Base-by-base conservation (phyloP, 1,284 basidiomycete genomes). In the Apiotrichum montevideense region DNA sequence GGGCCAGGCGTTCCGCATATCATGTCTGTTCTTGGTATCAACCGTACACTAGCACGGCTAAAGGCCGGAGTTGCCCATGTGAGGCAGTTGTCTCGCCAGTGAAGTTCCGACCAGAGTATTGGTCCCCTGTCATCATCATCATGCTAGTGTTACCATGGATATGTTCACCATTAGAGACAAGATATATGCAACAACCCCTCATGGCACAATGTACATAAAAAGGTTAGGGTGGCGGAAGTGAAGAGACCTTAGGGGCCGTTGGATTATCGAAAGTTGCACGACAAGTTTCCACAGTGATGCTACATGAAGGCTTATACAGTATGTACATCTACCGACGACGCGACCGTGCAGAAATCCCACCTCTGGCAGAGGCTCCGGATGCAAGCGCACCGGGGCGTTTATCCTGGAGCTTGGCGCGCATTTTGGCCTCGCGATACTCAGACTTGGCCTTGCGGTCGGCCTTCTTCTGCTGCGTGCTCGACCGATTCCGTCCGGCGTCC, bases 1-100 rank as follows among this genome's bases (percentile, higher is more conserved):
- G 71, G 70, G 5, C 69, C 70, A 0, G 65, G 66, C 44, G 57
- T 72, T 5, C 67, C 72, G 1, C 61, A 63, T 13, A 60, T 70
- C 32, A 66, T 72, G 62, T 43, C 44, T 29, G 66, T 70, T 1
- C 60, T 73, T 0, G 72, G 72, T 4, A 42, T 45, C 1, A 65
- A 67, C 4, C 48, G 61, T 32, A 57, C 56, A 1, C 35, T 69
- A 15, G 40, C 47, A 15, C 55, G 70, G 4, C 51, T 72, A 15
- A 40, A 54, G 14, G 64, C 57, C 0, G 69, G 63, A 0, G 46
- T 64, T n/a, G 54, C 52, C 6, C 54, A 63, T 35, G 10, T 49
- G 15, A n/a, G 47, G 9, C 47, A 49, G 35, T 37, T 49, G 14
- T 15, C 15, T 4, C 47, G 47, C 5, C 9, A 39, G 47, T 21